Base-by-base conservation (phyloP, 345 rosid species). In the Eucalyptus pumila region DNA sequence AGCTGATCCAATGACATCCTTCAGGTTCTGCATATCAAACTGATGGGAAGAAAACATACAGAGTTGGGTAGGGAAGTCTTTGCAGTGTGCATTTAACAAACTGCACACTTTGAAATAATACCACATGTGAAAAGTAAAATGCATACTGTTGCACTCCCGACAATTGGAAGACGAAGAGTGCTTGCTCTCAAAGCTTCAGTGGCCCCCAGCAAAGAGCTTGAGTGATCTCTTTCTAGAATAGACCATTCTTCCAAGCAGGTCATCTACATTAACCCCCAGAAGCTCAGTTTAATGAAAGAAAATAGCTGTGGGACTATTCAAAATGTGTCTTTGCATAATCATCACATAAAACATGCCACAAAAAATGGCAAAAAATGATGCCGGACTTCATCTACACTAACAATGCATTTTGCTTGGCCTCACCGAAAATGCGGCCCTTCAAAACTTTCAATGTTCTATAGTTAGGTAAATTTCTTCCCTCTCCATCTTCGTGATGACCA, bases 111-210 rank as follows among this genome's bases (percentile, higher is more conserved):
- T 89, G 87, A 44, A 56, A 30, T 45, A 37, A 48, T 44, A 87
- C 26, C 47, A 62, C 85, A 87, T 2, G 14, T 37, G 45, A 76
- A 76, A 34, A 88, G 86, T 86, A n/a, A 58, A 40, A 32, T 80
- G 30, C 51, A 90, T 93, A 93, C 99, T 88, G 89, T 87, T 86
- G 99, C 94, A 92, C 95, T 96, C 89, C 97, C 98, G 87, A 93
- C 94, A 83, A 96, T 88, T 47, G 98, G 99, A 92, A 97, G 99
- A 89, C 99, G 98, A 83, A 97, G 98, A 13, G 98, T 96, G 91
- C 99, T 97, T 90, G 99, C 99, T 94, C 92, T 95, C 93, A 96
- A 93, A 89, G 99, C 96, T 95, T 94, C 98, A 32, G 93, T 95
- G 90, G 99, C 98, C 90, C 96, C 98, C 72, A 88, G 91, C 94